These are phyloP conservation scores for Fusarium oxysporum DNA, from an alignment of 2,329 filamentous ascomycete species.

Conservation along the genomic window DNA sequence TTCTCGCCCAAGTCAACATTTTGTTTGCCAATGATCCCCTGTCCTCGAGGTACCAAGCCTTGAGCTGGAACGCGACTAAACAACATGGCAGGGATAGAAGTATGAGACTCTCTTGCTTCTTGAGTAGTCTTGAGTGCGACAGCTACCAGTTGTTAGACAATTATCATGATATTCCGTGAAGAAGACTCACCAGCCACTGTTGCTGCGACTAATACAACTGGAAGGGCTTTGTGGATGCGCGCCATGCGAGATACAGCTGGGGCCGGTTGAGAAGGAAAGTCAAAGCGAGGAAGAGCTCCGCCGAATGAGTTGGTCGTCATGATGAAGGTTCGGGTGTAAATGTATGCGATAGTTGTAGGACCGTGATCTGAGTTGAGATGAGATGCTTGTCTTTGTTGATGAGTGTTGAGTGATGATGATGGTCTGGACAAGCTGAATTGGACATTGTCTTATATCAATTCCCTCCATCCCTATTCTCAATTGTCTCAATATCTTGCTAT, in stretches of 20 bases:
- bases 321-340: not conserved
- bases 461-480: not conserved
- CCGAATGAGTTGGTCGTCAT: conserved; percentile 42
- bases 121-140: conserved; percentile 27
- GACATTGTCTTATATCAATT: conserved; percentile 27
- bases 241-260: conserved; percentile 31
- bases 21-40: conserved; percentile 1
- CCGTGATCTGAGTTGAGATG: not conserved
- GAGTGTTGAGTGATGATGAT: not conserved
- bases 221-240: conserved; percentile 28
- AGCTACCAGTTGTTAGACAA: conserved; percentile 6
- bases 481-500: not conserved
- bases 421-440: not conserved
- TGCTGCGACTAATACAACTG: conserved; percentile 19
- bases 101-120: conserved; percentile 1
- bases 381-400: not conserved
- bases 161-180: rapidly evolving
- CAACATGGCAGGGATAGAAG: not conserved
- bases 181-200: conserved; percentile 19
- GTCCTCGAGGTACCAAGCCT: conserved; percentile 17
- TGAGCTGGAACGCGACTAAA: not conserved
- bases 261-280: conserved; percentile 26
- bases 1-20: not conserved
- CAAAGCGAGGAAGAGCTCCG: conserved; percentile 37
- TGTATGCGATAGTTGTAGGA: not conserved